These are phyloP conservation scores for Aspergillus panamensis DNA, from an alignment of 495 filamentous ascomycete genomes.

Conservation along the genomic window DNA sequence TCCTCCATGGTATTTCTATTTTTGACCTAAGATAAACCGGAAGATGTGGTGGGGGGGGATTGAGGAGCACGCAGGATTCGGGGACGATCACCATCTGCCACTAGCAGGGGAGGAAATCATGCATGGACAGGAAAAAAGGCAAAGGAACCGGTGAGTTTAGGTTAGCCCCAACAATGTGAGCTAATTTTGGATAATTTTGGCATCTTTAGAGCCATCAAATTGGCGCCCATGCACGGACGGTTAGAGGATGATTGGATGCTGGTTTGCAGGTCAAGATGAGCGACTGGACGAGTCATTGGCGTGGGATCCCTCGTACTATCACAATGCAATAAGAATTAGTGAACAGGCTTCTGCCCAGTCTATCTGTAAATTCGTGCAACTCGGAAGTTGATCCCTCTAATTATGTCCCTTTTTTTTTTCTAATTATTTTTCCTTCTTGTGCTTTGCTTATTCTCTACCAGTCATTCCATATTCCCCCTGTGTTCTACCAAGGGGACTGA, in stretches of 20 bases:
- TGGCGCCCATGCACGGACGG: constrained; percentile 21
- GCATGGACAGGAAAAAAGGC: constrained; percentile 12
- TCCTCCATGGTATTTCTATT: constrained; percentile 28
- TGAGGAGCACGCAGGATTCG: constrained; percentile 9
- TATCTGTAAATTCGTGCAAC: constrained; percentile 12
- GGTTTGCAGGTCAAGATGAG: neutral
- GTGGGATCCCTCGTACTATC: neutral
- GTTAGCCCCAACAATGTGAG: constrained; percentile 14
- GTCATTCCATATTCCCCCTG: no score
- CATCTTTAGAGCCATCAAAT: constrained; percentile 10
- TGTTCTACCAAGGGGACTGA: no score
- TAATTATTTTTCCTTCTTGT: neutral
- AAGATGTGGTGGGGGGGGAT: constrained; percentile 21
- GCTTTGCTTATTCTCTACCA: neutral
- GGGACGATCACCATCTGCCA: constrained; percentile 18
- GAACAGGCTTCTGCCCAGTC: constrained; percentile 1
- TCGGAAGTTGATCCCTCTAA: neutral
- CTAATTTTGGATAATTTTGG: constrained; percentile 31
- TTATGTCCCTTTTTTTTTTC: constrained; percentile 8
- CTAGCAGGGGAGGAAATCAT: constrained; percentile 12
- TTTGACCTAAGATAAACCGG: constrained; percentile 19
- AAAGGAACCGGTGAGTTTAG: constrained; percentile 17
- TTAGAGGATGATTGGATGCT: constrained; percentile 17
- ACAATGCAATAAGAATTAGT: no score
- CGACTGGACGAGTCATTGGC: constrained; percentile 20